Base-by-base conservation (phyloP, 306 rosid species). In the Cucurbita pepo region DNA sequence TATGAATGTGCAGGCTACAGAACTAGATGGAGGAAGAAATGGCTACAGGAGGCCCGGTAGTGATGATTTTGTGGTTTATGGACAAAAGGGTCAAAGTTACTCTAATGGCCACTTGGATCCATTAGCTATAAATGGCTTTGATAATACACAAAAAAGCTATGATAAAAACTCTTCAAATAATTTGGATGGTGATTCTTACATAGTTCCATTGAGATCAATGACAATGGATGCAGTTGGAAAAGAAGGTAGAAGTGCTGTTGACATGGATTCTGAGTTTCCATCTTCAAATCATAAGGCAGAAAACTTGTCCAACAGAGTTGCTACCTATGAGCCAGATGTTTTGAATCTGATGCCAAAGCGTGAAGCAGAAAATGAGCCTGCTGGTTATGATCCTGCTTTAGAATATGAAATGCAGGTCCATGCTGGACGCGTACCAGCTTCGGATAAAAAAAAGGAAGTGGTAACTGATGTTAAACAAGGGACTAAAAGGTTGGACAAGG, bases 261-360 rank as follows among this genome's bases (percentile, higher is more conserved):
- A 86, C 80, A 77, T 95, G 79, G 90, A 89, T 65, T 95, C 91
- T 56, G 96, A 89, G 83, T 77, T 90, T 61, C 88, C 92, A 73
- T 71, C 79, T 50, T 66, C 76, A 71, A 77, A 64, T 80, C 83
- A 79, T 64, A 77, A 75, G 82, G 81, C 73, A 44, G 94, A 85
- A 76, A 90, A 79, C 69, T 22, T 41, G 59, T 78, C 84, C 14
- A 77, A 78, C 73, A 80, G 75, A 73, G 79, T 55, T 56, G 69
- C 73, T 22, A 73, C 76, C 75, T 88, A 95, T 77, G 87, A 89
- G 80, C 93, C 88, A 56, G 88, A 95, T 84, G 99, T 78, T 62
- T 82, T 95, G 78, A 91, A 86, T 83, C 77, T 95, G 85, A 79
- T 91, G 84, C 99, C 92, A 74, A 89, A 81, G 61, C 91, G 96